phyloP scores from a whole-genome alignment of 2,329 filamentous ascomycete species.

The Clarireedia monteithiana region DNA sequence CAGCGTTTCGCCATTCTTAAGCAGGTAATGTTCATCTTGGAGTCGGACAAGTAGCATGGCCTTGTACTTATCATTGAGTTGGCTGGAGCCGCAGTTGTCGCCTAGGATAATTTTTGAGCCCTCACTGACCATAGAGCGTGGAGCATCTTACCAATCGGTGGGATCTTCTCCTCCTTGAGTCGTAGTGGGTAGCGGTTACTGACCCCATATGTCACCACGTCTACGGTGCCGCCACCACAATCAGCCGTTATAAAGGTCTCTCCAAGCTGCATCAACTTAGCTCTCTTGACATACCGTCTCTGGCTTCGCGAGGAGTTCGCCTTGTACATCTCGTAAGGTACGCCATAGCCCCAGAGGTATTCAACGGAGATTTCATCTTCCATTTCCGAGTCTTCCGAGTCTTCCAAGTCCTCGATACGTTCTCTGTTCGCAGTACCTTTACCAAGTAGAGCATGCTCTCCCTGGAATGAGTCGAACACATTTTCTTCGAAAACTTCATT shows the following conservation, averaged over 20 bases:
- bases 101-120: background rate
- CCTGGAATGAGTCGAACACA: conserved; percentile 4
- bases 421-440: background rate
- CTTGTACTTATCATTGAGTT: conserved; percentile 9
- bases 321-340: conserved; percentile 4
- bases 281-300: conserved; percentile 8
- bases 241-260: conserved; percentile 20
- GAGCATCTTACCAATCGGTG: background rate
- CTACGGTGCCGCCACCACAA: conserved; percentile 26
- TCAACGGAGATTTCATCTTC: conserved; percentile 1
- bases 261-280: conserved; percentile 14
- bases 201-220: conserved; percentile 25
- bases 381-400: background rate
- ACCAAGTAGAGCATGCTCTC: background rate
- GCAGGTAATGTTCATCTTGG: conserved; percentile 8
- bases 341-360: conserved; percentile 14
- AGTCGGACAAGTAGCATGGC: conserved; percentile 5
- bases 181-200: conserved; percentile 21
- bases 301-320: background rate
- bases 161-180: conserved; percentile 10
- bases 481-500: conserved; percentile 2
- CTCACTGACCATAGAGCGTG: background rate
- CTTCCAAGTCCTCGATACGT: background rate
- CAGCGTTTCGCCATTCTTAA: conserved; percentile 6
- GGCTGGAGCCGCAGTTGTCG: conserved; percentile 9